Evolutionary conservation across 1,139 yeast species (phyloP).

Genomic region (Pichia sp.): DNA sequence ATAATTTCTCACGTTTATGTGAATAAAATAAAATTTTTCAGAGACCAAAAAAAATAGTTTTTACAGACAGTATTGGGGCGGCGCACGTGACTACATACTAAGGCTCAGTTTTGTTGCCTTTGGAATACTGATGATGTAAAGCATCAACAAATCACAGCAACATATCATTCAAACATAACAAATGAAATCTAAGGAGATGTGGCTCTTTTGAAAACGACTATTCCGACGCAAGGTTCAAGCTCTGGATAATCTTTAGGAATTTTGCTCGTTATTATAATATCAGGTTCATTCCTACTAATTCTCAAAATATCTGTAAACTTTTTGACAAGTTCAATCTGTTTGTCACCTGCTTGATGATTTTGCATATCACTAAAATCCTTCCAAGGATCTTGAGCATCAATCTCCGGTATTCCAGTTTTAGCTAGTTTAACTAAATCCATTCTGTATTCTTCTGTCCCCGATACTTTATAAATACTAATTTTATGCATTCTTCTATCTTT

Average conservation of each 20-base stretch:
- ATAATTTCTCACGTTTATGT: too few species aligned
- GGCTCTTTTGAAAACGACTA: conserved; percentile 17
- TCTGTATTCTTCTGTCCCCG: conserved; percentile 14
- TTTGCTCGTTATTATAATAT: conserved; percentile 16
- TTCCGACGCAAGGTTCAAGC: conserved; percentile 18
- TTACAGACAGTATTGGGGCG: too few species aligned
- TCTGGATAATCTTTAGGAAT: conserved; percentile 14
- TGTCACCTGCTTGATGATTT: conserved; percentile 5
- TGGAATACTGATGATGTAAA: too few species aligned
- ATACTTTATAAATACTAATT: conserved; percentile 16
- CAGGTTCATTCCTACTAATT: conserved; percentile 21
- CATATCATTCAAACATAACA: too few species aligned
- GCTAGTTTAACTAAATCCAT: conserved; percentile 21
- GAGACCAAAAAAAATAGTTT: too few species aligned
- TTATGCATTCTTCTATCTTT: conserved; percentile 17
- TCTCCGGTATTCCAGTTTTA: conserved; percentile 13
- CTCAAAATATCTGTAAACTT: conserved; percentile 15
- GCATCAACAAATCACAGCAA: too few species aligned
- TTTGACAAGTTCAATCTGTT: conserved; percentile 13
- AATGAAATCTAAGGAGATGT: conserved; percentile 6
- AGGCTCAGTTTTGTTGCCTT: too few species aligned
- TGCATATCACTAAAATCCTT: conserved; percentile 17
- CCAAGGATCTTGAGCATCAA: conserved; percentile 20
- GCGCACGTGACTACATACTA: too few species aligned
- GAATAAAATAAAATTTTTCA: too few species aligned